Percentiles rank a stretch among this genome's conserved stretches.
Evolutionary conservation across 2,329 filamentous ascomycete genomes (phyloP).

Genomic region (Ophiocordyceps camponoti-floridani): DNA sequence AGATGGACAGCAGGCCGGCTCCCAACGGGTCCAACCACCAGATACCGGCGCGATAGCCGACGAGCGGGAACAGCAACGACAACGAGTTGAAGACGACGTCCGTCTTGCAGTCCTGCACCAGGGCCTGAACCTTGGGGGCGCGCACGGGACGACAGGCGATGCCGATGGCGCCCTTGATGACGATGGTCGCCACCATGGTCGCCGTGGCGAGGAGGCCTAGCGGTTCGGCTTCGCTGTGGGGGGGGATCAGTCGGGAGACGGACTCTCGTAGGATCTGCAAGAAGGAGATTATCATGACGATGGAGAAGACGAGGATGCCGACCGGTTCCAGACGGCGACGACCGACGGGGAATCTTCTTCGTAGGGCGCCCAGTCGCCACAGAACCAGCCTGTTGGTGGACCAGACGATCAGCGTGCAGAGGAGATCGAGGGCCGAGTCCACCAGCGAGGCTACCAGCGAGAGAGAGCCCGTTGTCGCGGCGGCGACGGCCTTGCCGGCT

Average conservation of each 20-base stretch:
- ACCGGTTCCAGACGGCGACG: conserved; percentile 53
- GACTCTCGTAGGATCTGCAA: conserved; percentile 57
- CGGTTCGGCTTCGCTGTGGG: conserved; percentile 29
- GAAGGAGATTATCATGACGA: conserved; percentile 73
- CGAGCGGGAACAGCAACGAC: conserved; percentile 68
- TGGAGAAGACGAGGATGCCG: conserved; percentile 59
- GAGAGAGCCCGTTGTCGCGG: conserved; percentile 61
- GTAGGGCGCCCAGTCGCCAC: conserved; percentile 27
- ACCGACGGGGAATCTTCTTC: conserved; percentile 57
- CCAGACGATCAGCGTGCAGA: conserved; percentile 67
- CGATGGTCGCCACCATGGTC: conserved; percentile 52
- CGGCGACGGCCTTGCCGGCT: conserved; percentile 54
- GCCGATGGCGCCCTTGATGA: conserved; percentile 69
- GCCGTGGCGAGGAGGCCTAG: conserved; percentile 11
- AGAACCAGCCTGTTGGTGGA: conserved; percentile 52
- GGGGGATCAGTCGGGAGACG: conserved; percentile 36
- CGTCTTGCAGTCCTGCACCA: conserved; percentile 29
- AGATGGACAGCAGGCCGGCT: conserved; percentile 43
- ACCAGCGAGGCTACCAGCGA: conserved; percentile 62
- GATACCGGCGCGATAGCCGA: conserved; percentile 36
- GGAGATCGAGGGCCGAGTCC: conserved; percentile 59
- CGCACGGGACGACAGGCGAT: conserved; percentile 67
- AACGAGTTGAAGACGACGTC: conserved; percentile 81
- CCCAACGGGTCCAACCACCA: conserved; percentile 52
- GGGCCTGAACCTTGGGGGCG: conserved; percentile 65